Evolutionary conservation across 495 filamentous ascomycete species (phyloP).

Genomic region (Penicillium angulare): DNA sequence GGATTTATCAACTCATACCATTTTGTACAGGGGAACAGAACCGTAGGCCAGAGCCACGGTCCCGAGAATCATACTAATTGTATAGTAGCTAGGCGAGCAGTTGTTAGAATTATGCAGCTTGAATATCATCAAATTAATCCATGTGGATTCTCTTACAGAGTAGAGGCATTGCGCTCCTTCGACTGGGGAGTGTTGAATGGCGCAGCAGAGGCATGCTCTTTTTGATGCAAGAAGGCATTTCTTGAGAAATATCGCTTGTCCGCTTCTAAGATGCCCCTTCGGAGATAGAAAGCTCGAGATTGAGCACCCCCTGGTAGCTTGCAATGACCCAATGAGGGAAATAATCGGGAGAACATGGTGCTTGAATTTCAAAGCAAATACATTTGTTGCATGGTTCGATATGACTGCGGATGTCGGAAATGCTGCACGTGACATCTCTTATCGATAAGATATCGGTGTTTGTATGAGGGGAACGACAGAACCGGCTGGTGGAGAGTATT

Average conservation of each 20-base stretch:
- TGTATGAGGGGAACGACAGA: no score
- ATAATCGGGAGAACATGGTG: slow-evolving; percentile 34
- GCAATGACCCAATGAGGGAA: slow-evolving; percentile 27
- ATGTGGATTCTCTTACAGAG: slow-evolving; percentile 28
- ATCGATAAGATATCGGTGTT: slow-evolving; percentile 2
- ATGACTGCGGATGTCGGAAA: slow-evolving; percentile 9
- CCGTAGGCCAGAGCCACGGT: slow-evolving; percentile 93
- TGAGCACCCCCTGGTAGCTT: slow-evolving; percentile 13
- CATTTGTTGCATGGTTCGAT: slow-evolving; percentile 10
- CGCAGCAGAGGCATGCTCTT: slow-evolving; percentile 30
- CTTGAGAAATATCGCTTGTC: slow-evolving; percentile 40
- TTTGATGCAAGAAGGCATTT: slow-evolving; percentile 28
- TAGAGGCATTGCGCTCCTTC: slow-evolving; percentile 44
- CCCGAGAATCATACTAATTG: slow-evolving; percentile 79
- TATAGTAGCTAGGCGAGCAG: slow-evolving; percentile 65
- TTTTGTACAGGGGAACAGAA: slow-evolving; percentile 96
- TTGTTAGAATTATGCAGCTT: background rate
- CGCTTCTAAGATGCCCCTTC: slow-evolving; percentile 15
- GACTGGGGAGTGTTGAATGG: slow-evolving; percentile 44
- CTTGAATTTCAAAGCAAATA: slow-evolving; percentile 12
- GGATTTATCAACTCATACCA: slow-evolving; percentile 59
- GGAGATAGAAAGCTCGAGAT: slow-evolving; percentile 12
- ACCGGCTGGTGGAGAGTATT: no score
- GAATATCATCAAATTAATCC: background rate
- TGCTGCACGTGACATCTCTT: slow-evolving; percentile 10